phyloP scores from a whole-genome alignment of 1,139 yeast genomes.

The Protomyces lactucae-debilis region DNA sequence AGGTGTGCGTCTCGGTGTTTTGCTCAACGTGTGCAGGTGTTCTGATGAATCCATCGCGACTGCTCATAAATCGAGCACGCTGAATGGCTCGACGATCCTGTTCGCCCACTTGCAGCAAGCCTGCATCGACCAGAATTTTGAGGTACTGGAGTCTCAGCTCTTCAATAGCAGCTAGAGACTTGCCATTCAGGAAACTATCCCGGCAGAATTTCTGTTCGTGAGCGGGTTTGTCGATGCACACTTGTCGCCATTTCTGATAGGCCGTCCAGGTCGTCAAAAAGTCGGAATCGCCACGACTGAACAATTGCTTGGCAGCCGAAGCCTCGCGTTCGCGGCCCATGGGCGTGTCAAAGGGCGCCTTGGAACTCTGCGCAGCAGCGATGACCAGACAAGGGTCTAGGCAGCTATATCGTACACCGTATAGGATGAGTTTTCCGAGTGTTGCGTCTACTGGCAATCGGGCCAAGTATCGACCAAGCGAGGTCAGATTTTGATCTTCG shows the following conservation, averaged over 20 bases:
- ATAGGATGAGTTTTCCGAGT: slow-evolving; percentile 64
- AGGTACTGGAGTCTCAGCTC: slow-evolving; percentile 22
- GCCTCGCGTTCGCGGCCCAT: slow-evolving; percentile 28
- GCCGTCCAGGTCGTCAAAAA: slow-evolving; percentile 27
- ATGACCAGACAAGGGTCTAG: slow-evolving; percentile 32
- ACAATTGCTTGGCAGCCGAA: slow-evolving; percentile 14
- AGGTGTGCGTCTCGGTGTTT: slow-evolving; percentile 1
- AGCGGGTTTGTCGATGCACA: slow-evolving; percentile 18
- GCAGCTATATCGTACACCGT: slow-evolving; percentile 33
- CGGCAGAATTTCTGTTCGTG: slow-evolving; percentile 25
- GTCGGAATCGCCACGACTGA: slow-evolving; percentile 24
- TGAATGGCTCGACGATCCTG: slow-evolving; percentile 5
- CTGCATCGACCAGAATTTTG: slow-evolving; percentile 21
- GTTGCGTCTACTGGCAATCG: slow-evolving; percentile 62
- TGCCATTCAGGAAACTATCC: slow-evolving; percentile 4
- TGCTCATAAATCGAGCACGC: slow-evolving; percentile 8
- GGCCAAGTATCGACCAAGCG: slow-evolving; percentile 47
- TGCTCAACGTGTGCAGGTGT: slow-evolving; percentile 8
- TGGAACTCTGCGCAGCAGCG: slow-evolving; percentile 31
- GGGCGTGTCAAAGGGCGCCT: slow-evolving; percentile 30
- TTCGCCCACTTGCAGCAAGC: slow-evolving; percentile 8
- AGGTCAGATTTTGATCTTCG: slow-evolving; percentile 46
- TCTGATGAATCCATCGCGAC: slow-evolving; percentile 23
- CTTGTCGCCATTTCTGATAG: slow-evolving; percentile 24
- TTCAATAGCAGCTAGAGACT: slow-evolving; percentile 13